A percentile compares a stretch with the other conserved stretches of the same genome.
Conservation (phyloP, 139 green algal species). For the Parachlorella kessleri region DNA sequence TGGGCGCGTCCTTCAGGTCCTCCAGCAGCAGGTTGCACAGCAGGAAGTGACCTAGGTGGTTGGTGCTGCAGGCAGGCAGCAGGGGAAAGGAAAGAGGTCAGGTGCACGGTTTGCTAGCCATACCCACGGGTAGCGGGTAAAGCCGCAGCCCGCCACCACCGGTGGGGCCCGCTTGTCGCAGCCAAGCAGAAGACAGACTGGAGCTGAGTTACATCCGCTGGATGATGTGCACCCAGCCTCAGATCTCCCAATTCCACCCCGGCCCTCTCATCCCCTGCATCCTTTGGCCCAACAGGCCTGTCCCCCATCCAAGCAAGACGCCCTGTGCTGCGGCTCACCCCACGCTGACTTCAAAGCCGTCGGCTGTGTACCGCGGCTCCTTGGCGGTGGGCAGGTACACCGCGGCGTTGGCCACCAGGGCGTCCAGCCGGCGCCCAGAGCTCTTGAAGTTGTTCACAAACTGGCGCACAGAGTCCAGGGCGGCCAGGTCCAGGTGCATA, state of each 20-base stretch:
- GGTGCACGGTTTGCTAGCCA: too few species aligned
- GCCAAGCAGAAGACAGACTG: too few species aligned
- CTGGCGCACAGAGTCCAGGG: slow-evolving; percentile 75
- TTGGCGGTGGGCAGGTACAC: slow-evolving; percentile 91
- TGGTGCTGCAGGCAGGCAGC: slow-evolving; percentile 48
- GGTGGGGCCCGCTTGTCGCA: too few species aligned
- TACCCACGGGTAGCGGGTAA: too few species aligned
- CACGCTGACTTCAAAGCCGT: slow-evolving; percentile 89
- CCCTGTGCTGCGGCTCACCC: slow-evolving; percentile 23
- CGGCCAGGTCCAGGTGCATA: slow-evolving; percentile 87
- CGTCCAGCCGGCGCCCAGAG: slow-evolving; percentile 70
- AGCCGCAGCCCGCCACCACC: too few species aligned
- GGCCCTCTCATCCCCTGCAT: too few species aligned
- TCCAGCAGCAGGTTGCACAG: slow-evolving; percentile 85
- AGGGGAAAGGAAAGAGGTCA: background rate
- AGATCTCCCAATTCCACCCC: too few species aligned
- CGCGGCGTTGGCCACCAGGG: slow-evolving; percentile 92
- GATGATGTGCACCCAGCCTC: too few species aligned
- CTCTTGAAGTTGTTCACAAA: slow-evolving; percentile 82
- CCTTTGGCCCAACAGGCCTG: too few species aligned
- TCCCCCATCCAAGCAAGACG: too few species aligned
- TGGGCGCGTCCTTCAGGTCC: slow-evolving; percentile 74
- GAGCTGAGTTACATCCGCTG: too few species aligned
- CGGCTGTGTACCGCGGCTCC: slow-evolving; percentile 84
- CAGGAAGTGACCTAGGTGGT: slow-evolving; percentile 96